Evolutionary conservation across 495 filamentous ascomycete genomes (phyloP), one percentile per base, ranked within the genome.

Genomic region (Hypoxylon perforatum): DNA sequence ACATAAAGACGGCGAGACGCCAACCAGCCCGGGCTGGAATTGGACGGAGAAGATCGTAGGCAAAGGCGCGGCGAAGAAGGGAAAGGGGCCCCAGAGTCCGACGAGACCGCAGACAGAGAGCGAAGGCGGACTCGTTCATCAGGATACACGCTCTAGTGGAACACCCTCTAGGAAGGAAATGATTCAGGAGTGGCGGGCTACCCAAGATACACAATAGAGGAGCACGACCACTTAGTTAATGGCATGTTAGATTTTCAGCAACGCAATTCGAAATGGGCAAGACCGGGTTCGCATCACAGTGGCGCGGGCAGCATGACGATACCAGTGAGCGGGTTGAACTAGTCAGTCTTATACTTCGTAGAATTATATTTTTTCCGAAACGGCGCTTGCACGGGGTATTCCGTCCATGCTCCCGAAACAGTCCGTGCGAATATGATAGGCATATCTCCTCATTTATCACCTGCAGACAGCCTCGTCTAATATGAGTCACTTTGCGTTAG

Each of bases 31-130:
- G 3, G 65, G 72, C 3, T 86, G 84, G 84, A 86, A 82, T 70
- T 87, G 84, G 84, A 81, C 82, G 1, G 83, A 87, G 66, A 83
- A 82, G 59, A 85, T 87, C 63, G 84, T 81, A 0, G 84, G 84
- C 0, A 83, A 80, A 59, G 77, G 80, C n/a, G 75, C 74, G 39
- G 44, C 55, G 21, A 69, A 63, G 54, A 69, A 47, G 33, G 53
- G 38, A 46, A 64, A 52, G 36, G 41, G 45, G 9, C 61, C 61
- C 15, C 48, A 44, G 14, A 50, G 35, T 23, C 55, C 50, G 5
- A 18, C 6, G 14, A 63, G 44, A n/a, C 51, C 66, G 4, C 17
- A 44, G 35, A 36, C 19, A 4, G 51, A 11, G 19, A 22, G 28
- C 9, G 60, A 28, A 30, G 38, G 46, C 7, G 23, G 14, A 15